Evolutionary conservation across 2,329 filamentous ascomycete species (phyloP), one percentile per base, ranked within the genome.

Genomic region (Stachybotrys echinatus): DNA sequence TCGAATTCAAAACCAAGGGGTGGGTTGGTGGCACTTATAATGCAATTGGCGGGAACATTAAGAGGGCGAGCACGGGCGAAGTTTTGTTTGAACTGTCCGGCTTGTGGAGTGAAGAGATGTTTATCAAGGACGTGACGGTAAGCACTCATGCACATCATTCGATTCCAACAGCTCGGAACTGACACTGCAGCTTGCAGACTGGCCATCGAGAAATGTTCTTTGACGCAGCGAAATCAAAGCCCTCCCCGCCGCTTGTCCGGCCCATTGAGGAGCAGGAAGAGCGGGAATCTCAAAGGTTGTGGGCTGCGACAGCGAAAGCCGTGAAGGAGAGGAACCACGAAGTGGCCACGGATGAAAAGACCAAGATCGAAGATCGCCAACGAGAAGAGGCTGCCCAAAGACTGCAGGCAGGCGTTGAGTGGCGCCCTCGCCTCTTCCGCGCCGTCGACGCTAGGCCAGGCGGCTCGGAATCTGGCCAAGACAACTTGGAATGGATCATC

Each of bases 1-100:
- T 99, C 53, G 94, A 99, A 58, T 99, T 99, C 80, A 97, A 97
- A 74, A 95, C 90, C 48, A 97, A 97, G 71, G 94, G 94, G 5
- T 99, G 95, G 81, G 92, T 99, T 56, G 87, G 90, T 48, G 94
- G 94, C 7, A 94, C 89, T 2, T 99, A 99, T 71, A 96, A 99
- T 64, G 90, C 91, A 37, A 96, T 99, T 61, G 91, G 90, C 8
- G 94, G 94, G 8, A 84, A 78, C 39, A 95, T 99, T 71, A 95
- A 87, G 69, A 89, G 92, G 58, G 89, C 92, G 56, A 84, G 85
- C 63, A 92, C 89, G 1, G 91, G 89, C 31, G 92, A 96, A 67
- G 72, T 86, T 6, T 76, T 96, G n/a, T 97, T 84, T 63, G 94
- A 99, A 67, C 76, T 99, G 6, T 95, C 89, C 2, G 94, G 94